A percentile compares a stretch with the other conserved stretches of the same genome.
These are phyloP conservation scores for Eucalyptus sp. DNA, from an alignment of 345 rosid species.

Conservation along the genomic window DNA sequence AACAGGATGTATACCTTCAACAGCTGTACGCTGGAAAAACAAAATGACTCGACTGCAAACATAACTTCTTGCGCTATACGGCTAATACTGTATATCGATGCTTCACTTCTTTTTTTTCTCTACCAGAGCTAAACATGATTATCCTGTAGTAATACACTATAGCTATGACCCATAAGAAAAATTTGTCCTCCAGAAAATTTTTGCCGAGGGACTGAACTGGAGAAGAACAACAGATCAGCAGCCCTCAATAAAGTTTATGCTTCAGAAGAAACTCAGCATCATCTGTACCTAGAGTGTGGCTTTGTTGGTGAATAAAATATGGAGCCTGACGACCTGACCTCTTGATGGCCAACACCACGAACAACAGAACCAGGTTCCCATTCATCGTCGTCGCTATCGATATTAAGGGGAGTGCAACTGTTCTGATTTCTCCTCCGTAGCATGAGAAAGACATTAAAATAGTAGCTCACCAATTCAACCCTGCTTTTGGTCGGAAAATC, in stretches of 20 bases:
- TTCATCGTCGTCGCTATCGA: slow-evolving; percentile 22
- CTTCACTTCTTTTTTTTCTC: background rate
- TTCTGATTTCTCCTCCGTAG: slow-evolving; percentile 29
- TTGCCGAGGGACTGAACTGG: background rate
- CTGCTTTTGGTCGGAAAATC: slow-evolving; percentile 9
- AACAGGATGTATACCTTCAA: background rate
- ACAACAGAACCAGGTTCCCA: slow-evolving; percentile 8
- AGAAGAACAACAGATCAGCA: background rate
- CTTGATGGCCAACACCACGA: background rate
- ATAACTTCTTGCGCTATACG: background rate
- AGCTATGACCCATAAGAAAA: background rate
- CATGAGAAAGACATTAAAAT: slow-evolving; percentile 29
- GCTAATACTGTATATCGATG: background rate
- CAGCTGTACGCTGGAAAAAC: background rate
- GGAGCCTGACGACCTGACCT: slow-evolving; percentile 19
- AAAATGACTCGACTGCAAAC: background rate
- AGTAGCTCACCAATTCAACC: slow-evolving; percentile 27
- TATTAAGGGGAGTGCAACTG: slow-evolving; percentile 10
- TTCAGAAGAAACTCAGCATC: background rate
- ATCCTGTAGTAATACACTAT: background rate
- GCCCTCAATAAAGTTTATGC: background rate
- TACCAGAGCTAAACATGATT: background rate
- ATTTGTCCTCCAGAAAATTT: background rate
- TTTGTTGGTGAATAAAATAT: slow-evolving; percentile 47
- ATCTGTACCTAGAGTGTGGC: slow-evolving; percentile 10